phyloP scores from a whole-genome alignment of 2,329 filamentous ascomycete species.

The Hymenoscyphus repandus region DNA sequence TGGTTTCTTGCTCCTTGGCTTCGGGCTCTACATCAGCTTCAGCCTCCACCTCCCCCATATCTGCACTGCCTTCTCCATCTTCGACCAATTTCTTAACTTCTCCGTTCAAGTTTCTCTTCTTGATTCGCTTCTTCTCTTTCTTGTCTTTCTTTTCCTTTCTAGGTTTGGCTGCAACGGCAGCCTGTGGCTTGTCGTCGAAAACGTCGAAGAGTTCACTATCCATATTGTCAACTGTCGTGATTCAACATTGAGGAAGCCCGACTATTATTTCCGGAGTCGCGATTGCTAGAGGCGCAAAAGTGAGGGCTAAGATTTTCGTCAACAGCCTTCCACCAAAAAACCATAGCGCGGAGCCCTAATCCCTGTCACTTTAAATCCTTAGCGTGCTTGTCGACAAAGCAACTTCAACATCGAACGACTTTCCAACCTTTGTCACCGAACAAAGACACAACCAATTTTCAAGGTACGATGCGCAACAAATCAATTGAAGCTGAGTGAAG shows the following conservation, averaged over 20 bases:
- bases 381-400: conserved; percentile 9
- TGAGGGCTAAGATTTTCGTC: neutral
- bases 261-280: neutral
- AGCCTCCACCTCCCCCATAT: conserved; percentile 40
- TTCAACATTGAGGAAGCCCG: neutral
- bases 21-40: conserved; percentile 16
- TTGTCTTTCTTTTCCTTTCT: conserved; percentile 32
- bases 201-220: conserved; percentile 81
- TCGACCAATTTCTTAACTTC: conserved; percentile 57
- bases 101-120: conserved; percentile 83
- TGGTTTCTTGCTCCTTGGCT: conserved; percentile 37
- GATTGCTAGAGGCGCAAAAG: conserved; percentile 1
- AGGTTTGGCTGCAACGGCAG: conserved; percentile 32
- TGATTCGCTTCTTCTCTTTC: conserved; percentile 55
- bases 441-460: conserved; percentile 17
- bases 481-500: conserved; percentile 36
- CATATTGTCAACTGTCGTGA: conserved; percentile 40
- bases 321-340: neutral
- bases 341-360: conserved; percentile 2
- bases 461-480: conserved; percentile 17
- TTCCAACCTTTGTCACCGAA: conserved; percentile 6
- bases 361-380: conserved; percentile 3
- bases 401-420: conserved; percentile 20
- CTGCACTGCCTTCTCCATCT: conserved; percentile 61
- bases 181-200: conserved; percentile 63